A percentile compares a stretch with the other conserved stretches of the same genome.
Evolutionary conservation across 352 stramenopile species (phyloP).

Genomic region (Phytopythium helicoides): DNA sequence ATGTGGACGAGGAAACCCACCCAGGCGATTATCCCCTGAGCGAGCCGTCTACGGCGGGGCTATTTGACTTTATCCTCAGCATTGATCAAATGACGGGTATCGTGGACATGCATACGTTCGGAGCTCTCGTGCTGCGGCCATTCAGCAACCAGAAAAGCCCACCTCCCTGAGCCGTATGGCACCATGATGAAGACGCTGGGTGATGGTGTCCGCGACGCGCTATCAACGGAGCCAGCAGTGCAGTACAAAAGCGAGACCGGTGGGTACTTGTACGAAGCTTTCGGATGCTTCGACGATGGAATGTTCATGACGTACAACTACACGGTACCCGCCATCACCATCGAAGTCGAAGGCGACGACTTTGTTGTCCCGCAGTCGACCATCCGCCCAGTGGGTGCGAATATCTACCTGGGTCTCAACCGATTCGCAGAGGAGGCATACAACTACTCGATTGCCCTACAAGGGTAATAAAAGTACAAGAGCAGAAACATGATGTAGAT

Average conservation of each 20-base stretch:
- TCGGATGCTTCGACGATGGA: slow-evolving; percentile 66
- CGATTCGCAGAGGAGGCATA: slow-evolving; percentile 57
- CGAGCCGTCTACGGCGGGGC: slow-evolving; percentile 41
- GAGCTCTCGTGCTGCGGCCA: slow-evolving; percentile 53
- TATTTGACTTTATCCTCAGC: slow-evolving; percentile 56
- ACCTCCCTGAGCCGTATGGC: slow-evolving; percentile 45
- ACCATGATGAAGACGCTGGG: slow-evolving; percentile 44
- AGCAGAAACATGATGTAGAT: too few relatives aligned
- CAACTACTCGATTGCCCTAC: slow-evolving; percentile 25
- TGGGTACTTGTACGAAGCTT: slow-evolving; percentile 58
- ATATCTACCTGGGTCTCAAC: slow-evolving; percentile 54
- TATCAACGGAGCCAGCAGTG: slow-evolving; percentile 29
- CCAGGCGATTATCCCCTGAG: slow-evolving; percentile 55
- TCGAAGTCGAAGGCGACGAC: slow-evolving; percentile 66
- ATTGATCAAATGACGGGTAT: slow-evolving; percentile 42
- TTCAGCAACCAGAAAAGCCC: slow-evolving; percentile 48
- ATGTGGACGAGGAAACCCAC: slow-evolving; percentile 49
- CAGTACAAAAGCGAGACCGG: slow-evolving; percentile 60
- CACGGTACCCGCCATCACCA: slow-evolving; percentile 59
- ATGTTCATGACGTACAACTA: slow-evolving; percentile 61
- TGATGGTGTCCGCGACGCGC: slow-evolving; percentile 40
- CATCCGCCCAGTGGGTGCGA: slow-evolving; percentile 50
- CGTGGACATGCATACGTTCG: slow-evolving; percentile 70
- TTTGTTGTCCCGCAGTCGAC: slow-evolving; percentile 61
- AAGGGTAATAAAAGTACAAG: slow-evolving; percentile 27